These are phyloP conservation scores for Emmonsiellopsis sp. DNA, from an alignment of 2,329 filamentous ascomycete genomes.

Conservation along the genomic window DNA sequence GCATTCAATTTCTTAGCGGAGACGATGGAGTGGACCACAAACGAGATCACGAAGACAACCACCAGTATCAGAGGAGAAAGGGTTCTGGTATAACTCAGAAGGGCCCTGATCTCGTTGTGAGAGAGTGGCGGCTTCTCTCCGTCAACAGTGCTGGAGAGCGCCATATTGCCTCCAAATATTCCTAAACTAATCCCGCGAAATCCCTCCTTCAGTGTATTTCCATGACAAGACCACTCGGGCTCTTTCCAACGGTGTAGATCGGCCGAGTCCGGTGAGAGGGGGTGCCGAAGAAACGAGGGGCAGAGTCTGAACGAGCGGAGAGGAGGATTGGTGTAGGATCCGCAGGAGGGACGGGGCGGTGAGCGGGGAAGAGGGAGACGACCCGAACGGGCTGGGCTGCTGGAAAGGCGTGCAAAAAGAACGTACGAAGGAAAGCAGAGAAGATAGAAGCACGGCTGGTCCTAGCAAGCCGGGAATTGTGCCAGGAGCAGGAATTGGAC, in stretches of 20 bases:
- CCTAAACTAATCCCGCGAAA: background rate
- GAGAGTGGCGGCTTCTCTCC: slow-evolving; percentile 14
- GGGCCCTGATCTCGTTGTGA: slow-evolving; percentile 32
- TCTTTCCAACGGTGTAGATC: background rate
- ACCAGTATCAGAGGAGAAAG: slow-evolving; percentile 57
- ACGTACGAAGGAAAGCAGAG: background rate
- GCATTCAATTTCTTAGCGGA: slow-evolving; percentile 41
- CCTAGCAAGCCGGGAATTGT: background rate
- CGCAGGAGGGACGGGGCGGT: no score
- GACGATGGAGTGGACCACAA: slow-evolving; percentile 52
- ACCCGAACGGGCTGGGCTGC: no score
- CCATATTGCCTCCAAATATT: slow-evolving; percentile 14
- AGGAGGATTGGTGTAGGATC: background rate
- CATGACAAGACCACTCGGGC: slow-evolving; percentile 7
- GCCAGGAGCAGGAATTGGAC: background rate
- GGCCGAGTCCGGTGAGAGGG: background rate
- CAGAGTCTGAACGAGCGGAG: background rate
- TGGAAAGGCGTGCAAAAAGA: background rate
- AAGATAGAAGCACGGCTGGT: background rate
- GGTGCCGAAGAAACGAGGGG: background rate
- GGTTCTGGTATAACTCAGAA: slow-evolving; percentile 44
- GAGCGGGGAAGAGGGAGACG: background rate
- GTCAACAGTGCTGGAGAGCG: slow-evolving; percentile 1
- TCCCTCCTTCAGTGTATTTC: slow-evolving; percentile 6
- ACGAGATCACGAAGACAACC: slow-evolving; percentile 54